Conservation (phyloP, 2,329 filamentous ascomycete species). For the Pseudocercospora crystallina region DNA sequence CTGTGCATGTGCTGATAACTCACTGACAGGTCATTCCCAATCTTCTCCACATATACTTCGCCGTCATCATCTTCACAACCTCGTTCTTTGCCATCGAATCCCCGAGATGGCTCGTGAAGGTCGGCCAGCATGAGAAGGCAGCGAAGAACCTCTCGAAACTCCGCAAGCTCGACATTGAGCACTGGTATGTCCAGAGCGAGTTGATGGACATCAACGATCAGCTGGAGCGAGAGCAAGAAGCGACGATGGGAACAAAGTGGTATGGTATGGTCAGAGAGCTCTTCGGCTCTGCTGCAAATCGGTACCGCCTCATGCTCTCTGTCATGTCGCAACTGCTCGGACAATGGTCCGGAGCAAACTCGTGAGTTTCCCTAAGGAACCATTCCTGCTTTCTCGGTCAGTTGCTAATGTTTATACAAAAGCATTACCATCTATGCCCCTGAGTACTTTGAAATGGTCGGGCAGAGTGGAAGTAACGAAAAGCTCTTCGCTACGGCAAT, state of each 20-base stretch:
- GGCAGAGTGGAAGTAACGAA: slow-evolving; percentile 66
- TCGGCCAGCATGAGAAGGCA: slow-evolving; percentile 34
- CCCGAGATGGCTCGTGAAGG: slow-evolving; percentile 37
- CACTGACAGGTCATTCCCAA: slow-evolving; percentile 59
- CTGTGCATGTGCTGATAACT: too few relatives aligned
- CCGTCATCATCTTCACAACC: slow-evolving; percentile 67
- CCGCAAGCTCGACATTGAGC: slow-evolving; percentile 30
- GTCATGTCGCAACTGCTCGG: slow-evolving; percentile 68
- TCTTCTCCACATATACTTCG: slow-evolving; percentile 75
- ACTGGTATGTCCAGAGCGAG: slow-evolving; percentile 47
- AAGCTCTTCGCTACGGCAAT: slow-evolving; percentile 72
- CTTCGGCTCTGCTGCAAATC: slow-evolving; percentile 65
- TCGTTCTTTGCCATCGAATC: slow-evolving; percentile 48
- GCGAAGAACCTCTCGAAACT: slow-evolving; percentile 30
- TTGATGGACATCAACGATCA: slow-evolving; percentile 63
- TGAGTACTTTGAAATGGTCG: slow-evolving; percentile 70
- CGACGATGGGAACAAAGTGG: slow-evolving; percentile 64
- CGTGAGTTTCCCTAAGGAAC: not conserved
- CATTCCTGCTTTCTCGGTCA: not conserved
- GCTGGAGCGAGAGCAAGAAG: slow-evolving; percentile 70
- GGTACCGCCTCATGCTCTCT: slow-evolving; percentile 70
- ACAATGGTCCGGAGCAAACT: slow-evolving; percentile 55
- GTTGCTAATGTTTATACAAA: slow-evolving; percentile 20
- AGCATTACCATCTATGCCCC: slow-evolving; percentile 73
- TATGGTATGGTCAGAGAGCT: slow-evolving; percentile 68